Conservation (phyloP, 768 basidiomycete genomes). For the Calocybe cyanea region DNA sequence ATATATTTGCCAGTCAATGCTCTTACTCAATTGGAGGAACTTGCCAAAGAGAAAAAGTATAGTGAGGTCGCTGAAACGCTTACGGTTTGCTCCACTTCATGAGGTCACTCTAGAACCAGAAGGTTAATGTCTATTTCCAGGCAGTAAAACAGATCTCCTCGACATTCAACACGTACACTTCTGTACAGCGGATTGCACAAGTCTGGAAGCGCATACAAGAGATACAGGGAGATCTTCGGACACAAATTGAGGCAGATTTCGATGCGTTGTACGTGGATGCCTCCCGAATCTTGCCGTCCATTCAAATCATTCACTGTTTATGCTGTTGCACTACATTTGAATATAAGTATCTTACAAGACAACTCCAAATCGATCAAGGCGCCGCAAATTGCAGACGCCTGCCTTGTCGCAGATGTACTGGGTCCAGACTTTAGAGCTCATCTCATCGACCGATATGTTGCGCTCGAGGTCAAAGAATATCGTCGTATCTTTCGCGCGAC, state of each 20-base stretch:
- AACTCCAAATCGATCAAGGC: constrained; percentile 62
- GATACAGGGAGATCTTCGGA: constrained; percentile 77
- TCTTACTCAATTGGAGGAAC: constrained; percentile 73
- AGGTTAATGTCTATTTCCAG: constrained; percentile 32
- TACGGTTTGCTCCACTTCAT: constrained; percentile 38
- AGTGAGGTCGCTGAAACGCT: constrained; percentile 81
- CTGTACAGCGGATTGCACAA: constrained; percentile 72
- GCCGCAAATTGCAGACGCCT: constrained; percentile 72
- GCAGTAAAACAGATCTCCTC: constrained; percentile 84
- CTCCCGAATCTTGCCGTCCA: not conserved
- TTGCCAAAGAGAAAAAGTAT: constrained; percentile 76
- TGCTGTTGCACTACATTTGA: not conserved
- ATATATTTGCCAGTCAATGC: constrained; percentile 59
- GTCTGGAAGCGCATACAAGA: constrained; percentile 80
- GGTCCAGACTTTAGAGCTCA: constrained; percentile 79
- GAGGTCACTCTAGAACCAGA: not conserved
- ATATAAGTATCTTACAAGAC: constrained; percentile 52
- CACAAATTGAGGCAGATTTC: constrained; percentile 84
- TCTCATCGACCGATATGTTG: constrained; percentile 84
- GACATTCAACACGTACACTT: constrained; percentile 75
- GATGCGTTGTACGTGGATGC: constrained; percentile 74
- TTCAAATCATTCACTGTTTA: not conserved
- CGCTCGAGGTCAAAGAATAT: constrained; percentile 91
- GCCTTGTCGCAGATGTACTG: constrained; percentile 84
- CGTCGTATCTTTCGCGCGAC: constrained; percentile 90